Evolutionary conservation across 2,329 filamentous ascomycete species (phyloP), one percentile per base, ranked within the genome.

Genomic region (Ophiocordyceps australis): DNA sequence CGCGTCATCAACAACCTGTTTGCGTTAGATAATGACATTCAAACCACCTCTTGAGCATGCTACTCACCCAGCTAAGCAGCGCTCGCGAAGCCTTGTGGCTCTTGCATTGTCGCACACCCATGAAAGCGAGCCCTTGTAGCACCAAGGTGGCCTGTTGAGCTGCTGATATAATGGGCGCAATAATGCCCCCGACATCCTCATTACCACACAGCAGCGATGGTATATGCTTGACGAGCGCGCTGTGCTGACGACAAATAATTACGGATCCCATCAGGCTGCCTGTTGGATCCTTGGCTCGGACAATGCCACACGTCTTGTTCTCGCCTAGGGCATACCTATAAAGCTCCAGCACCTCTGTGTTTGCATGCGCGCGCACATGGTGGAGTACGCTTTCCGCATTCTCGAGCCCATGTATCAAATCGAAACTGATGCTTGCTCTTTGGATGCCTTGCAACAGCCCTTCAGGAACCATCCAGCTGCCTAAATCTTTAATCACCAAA

Each of bases 21-120:
- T 10, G 13, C 8, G 25, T 47, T 31, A 46, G 32, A 20, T 14
- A 13, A 7, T 14, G 11, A 12, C 14, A 2, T 7, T 4, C 7
- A 5, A 7, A 6, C 10, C 8, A 4, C 4, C 9, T 15, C 9
- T 6, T 12, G 3, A 9, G 28, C 9, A n/a, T n/a, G n/a, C 25
- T 9, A 60, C 74, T 58, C 54, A 89, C 81, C 67, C 79, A 85
- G 46, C 82, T 81, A 30, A 92, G 50, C 24, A 91, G 57, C 27
- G 75, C 78, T 31, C 72, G 72, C 35, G 66, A 65, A 26, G 76
- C 73, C 32, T 77, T 79, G 43, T 85, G 69, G 37, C 67, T 67
- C 48, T 85, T 86, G 46, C 82, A 78, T 50, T 89, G 81, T 30
- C 78, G 67, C 39, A 89, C 71, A 1, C 78, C 80, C 53, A 92